Conservation (phyloP, 139 green algal species). For the Chlamydomonas sp. region DNA sequence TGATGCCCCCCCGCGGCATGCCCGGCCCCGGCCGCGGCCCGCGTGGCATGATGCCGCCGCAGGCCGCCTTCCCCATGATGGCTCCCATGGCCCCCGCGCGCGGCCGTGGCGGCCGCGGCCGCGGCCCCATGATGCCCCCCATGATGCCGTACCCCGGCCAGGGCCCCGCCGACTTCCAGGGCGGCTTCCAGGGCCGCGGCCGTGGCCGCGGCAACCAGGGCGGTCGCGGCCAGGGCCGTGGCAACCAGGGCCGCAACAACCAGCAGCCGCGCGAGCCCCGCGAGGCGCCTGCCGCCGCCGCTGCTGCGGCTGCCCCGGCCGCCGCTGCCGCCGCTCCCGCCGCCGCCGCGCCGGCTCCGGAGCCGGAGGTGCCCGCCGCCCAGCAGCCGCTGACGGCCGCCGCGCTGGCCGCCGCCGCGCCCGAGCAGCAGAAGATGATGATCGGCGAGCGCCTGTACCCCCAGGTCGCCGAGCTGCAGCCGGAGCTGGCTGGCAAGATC, state of each 20-base stretch:
- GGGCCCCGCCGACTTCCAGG: constrained; percentile 14
- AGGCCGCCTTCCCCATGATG: constrained; percentile 31
- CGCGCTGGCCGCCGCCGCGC: constrained; percentile 80
- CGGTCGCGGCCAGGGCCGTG: constrained; percentile 16
- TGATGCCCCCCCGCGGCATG: constrained; percentile 51
- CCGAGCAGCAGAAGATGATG: constrained; percentile 92
- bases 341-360: constrained; percentile 23
- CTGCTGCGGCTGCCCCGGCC: background rate
- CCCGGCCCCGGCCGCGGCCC: constrained; percentile 41
- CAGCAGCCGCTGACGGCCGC: constrained; percentile 59
- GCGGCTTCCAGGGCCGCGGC: constrained; percentile 49
- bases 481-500: constrained; percentile 92
- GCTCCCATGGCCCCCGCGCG: constrained; percentile 27
- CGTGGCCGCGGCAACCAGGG: constrained; percentile 36
- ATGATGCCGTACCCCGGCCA: constrained; percentile 18
- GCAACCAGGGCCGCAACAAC: constrained; percentile 12
- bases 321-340: constrained; percentile 40
- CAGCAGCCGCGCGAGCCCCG: constrained; percentile 6
- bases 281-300: background rate
- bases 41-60: constrained; percentile 40
- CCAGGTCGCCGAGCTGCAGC: constrained; percentile 76
- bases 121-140: constrained; percentile 26
- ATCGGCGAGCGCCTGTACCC: constrained; percentile 93
- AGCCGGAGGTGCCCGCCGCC: constrained; percentile 31
- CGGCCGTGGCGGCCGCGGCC: constrained; percentile 44